Conservation (phyloP, 2,329 filamentous ascomycete species). For the Aspergillus sp. region DNA sequence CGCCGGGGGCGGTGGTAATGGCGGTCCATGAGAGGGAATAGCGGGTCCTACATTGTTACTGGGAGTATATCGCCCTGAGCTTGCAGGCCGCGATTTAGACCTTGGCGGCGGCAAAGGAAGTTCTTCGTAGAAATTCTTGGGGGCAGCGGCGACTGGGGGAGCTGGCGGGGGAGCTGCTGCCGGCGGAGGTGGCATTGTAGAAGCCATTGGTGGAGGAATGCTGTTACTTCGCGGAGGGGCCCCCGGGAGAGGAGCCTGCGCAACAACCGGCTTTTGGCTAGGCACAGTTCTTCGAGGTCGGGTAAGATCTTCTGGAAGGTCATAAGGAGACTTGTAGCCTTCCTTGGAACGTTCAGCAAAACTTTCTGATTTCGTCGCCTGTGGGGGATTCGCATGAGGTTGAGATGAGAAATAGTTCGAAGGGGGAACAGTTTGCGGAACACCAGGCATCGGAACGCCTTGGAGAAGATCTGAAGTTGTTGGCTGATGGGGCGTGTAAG, state of each 20-base stretch:
- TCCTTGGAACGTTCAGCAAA: slow-evolving; percentile 88
- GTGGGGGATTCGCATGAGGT: slow-evolving; percentile 18
- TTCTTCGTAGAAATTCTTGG: slow-evolving; percentile 70
- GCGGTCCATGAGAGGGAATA: slow-evolving; percentile 11
- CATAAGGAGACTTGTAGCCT: slow-evolving; percentile 90
- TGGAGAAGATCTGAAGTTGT: slow-evolving; percentile 45
- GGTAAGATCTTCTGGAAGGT: slow-evolving; percentile 82
- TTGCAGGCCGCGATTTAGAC: slow-evolving; percentile 50
- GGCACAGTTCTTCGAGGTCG: slow-evolving; percentile 59
- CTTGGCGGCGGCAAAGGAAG: slow-evolving; percentile 57
- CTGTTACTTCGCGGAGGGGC: slow-evolving; percentile 62
- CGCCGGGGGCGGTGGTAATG: slow-evolving; percentile 8
- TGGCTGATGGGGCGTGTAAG: slow-evolving; percentile 49
- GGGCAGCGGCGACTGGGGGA: slow-evolving; percentile 13
- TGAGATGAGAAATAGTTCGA: slow-evolving; percentile 23
- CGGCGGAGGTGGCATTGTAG: slow-evolving; percentile 12
- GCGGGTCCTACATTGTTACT: slow-evolving; percentile 19
- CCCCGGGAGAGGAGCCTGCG: slow-evolving; percentile 42
- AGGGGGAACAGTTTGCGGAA: slow-evolving; percentile 12
- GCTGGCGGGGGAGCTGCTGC: slow-evolving; percentile 32
- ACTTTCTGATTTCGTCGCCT: slow-evolving; percentile 62
- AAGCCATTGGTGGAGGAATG: slow-evolving; percentile 32
- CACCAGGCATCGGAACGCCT: slow-evolving; percentile 21
- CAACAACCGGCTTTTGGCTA: slow-evolving; percentile 51
- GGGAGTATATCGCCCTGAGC: slow-evolving; percentile 37